A percentile compares a stretch with the other conserved stretches of the same genome.
Evolutionary conservation across 768 basidiomycete species (phyloP).

Genomic region (Leccinum truebloodii): DNA sequence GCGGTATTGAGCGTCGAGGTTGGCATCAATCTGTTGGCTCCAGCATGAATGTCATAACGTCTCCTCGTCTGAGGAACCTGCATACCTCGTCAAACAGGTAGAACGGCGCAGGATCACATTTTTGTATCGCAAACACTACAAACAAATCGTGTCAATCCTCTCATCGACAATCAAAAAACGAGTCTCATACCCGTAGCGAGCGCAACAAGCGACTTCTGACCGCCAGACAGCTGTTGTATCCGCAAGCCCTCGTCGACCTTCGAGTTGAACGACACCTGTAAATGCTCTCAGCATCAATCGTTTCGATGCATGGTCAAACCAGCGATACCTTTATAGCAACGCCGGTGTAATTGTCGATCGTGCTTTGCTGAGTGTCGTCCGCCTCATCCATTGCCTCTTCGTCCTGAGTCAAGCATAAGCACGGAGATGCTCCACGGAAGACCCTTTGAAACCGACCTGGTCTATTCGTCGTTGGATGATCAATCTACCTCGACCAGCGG

Average conservation of each 20-base stretch:
- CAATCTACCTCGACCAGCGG: slow-evolving; percentile 85
- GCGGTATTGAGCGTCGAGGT: slow-evolving; percentile 95
- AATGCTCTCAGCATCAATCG: neutral
- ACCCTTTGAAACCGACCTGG: slow-evolving; percentile 46
- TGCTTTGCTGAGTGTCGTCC: slow-evolving; percentile 70
- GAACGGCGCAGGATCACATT: slow-evolving; percentile 98
- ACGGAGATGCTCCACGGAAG: neutral
- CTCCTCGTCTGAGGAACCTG: neutral
- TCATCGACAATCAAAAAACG: neutral
- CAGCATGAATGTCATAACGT: slow-evolving; percentile 2
- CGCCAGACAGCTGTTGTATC: slow-evolving; percentile 96
- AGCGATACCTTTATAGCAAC: slow-evolving; percentile 83
- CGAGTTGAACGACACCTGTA: slow-evolving; percentile 96
- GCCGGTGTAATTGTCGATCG: slow-evolving; percentile 94
- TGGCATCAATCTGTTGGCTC: slow-evolving; percentile 81
- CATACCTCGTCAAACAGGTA: slow-evolving; percentile 95
- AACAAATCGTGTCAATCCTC: slow-evolving; percentile 6
- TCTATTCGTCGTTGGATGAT: slow-evolving; percentile 93
- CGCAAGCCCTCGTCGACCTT: slow-evolving; percentile 95
- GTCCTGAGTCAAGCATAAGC: slow-evolving; percentile 45
- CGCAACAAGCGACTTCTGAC: slow-evolving; percentile 96
- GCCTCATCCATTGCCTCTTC: slow-evolving; percentile 67
- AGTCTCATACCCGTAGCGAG: slow-evolving; percentile 74
- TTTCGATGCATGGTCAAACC: neutral
- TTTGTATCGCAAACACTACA: slow-evolving; percentile 95